Conservation (phyloP, 2,329 filamentous ascomycete species). For the Talaromyces sp. region DNA sequence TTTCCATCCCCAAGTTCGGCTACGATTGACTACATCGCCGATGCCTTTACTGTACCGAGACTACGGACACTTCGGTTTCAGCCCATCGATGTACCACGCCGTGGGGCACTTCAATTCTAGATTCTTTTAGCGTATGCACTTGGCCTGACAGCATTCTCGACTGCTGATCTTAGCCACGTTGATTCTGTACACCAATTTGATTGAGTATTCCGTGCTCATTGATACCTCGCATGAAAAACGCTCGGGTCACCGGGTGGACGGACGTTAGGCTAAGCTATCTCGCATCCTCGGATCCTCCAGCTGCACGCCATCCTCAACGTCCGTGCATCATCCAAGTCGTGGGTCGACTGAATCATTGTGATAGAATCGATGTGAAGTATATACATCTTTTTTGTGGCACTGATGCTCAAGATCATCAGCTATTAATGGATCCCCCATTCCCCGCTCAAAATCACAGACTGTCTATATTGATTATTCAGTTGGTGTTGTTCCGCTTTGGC, state of each 20-base stretch:
- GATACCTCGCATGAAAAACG: neutral
- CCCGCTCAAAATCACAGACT: neutral
- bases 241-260: conserved; percentile 1
- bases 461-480: too few relatives aligned
- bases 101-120: neutral
- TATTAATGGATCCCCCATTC: neutral
- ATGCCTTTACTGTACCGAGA: too few relatives aligned
- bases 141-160: neutral
- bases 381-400: neutral
- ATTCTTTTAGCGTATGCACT: neutral
- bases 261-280: neutral
- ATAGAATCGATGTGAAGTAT: neutral
- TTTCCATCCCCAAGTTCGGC: too few relatives aligned
- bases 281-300: neutral
- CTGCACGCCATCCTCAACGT: neutral
- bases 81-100: neutral
- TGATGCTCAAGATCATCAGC: neutral
- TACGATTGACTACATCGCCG: too few relatives aligned
- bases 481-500: too few relatives aligned
- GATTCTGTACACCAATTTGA: neutral
- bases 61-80: neutral
- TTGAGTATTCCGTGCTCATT: too few relatives aligned
- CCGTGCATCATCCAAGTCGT: neutral
- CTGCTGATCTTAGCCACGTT: neutral
- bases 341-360: neutral